A percentile compares a stretch with the other conserved stretches of the same genome.
phyloP scores from a whole-genome alignment of 106 monocot species.

The Ottelia alismoides region DNA sequence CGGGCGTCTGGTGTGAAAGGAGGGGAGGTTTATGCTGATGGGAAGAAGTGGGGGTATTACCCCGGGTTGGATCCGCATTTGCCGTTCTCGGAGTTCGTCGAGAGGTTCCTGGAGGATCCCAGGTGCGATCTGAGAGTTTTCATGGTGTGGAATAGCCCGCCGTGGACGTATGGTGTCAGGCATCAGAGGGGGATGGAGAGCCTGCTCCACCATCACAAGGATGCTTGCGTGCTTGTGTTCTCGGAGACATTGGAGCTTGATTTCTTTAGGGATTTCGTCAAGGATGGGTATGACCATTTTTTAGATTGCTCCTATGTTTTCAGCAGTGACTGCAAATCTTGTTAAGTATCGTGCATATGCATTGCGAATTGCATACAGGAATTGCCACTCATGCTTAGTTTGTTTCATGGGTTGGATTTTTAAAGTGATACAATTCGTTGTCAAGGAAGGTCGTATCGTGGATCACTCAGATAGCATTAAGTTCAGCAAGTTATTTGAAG shows the following conservation, averaged over 20 bases:
- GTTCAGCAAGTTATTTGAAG: too few species aligned
- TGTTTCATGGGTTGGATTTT: too few species aligned
- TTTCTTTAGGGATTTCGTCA: conserved; percentile 68
- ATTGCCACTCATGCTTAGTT: too few species aligned
- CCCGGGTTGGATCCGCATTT: conserved; percentile 48
- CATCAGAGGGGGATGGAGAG: conserved; percentile 86
- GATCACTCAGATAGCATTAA: too few species aligned
- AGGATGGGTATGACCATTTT: conserved; percentile 92
- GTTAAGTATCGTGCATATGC: too few species aligned
- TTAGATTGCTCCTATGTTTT: too few species aligned
- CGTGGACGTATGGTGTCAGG: conserved; percentile 72
- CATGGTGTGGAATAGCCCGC: conserved; percentile 93
- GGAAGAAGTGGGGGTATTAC: conserved; percentile 64
- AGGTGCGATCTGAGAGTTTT: conserved; percentile 59
- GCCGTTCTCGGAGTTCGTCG: conserved; percentile 60
- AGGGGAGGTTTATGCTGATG: conserved; percentile 8
- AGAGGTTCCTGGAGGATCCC: conserved; percentile 29
- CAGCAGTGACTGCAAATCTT: too few species aligned
- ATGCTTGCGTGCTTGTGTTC: conserved; percentile 77
- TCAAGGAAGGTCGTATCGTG: too few species aligned
- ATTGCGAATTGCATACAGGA: too few species aligned
- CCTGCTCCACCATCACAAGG: conserved; percentile 57
- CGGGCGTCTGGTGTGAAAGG: neutral
- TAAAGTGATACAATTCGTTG: too few species aligned
- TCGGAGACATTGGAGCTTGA: conserved; percentile 86